Percentiles rank a stretch among this genome's conserved stretches.
These are phyloP conservation scores for Fusarium sp. DNA, from an alignment of 2,329 filamentous ascomycete genomes.

Conservation along the genomic window DNA sequence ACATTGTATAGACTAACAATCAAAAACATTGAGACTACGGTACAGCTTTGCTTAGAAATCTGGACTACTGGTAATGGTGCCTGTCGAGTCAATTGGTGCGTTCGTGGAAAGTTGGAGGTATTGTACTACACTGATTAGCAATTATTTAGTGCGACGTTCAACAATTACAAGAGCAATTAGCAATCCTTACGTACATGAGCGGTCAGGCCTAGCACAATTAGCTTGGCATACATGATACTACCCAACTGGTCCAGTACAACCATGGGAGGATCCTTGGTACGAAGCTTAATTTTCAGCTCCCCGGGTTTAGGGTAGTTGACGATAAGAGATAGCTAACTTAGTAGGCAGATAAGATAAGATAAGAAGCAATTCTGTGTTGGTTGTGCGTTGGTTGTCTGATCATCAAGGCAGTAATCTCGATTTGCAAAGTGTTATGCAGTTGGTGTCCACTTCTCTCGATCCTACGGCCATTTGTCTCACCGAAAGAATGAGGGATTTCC, in stretches of 20 bases:
- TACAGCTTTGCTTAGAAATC: background rate
- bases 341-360: background rate
- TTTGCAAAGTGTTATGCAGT: too few relatives aligned
- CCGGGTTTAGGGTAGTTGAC: background rate
- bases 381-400: too few relatives aligned
- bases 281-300: background rate
- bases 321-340: too few relatives aligned
- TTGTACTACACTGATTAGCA: background rate
- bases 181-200: background rate
- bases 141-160: background rate
- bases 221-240: background rate
- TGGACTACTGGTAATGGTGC: fast-evolving
- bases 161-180: background rate
- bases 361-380: background rate
- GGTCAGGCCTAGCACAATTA: background rate
- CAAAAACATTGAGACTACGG: fast-evolving
- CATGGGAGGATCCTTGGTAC: background rate
- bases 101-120: background rate
- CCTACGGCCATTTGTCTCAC: too few relatives aligned
- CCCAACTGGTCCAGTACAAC: background rate
- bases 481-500: too few relatives aligned
- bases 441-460: too few relatives aligned
- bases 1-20: too few relatives aligned
- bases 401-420: too few relatives aligned
- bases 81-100: fast-evolving